Conservation (phyloP, 2,329 filamentous ascomycete species). For the Sporothrix euskadiensis region DNA sequence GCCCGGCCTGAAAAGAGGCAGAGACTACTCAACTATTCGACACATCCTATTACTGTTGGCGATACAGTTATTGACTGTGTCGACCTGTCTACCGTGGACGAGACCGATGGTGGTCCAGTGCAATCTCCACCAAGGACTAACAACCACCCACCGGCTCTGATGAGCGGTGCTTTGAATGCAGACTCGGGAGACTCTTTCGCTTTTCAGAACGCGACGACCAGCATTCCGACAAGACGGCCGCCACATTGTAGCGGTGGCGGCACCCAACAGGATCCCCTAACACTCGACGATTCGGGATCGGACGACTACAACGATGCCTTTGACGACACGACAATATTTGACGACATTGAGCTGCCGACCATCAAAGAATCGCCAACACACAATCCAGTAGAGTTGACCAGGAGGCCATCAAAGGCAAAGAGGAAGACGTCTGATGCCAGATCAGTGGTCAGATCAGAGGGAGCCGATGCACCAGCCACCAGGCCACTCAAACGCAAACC, state of each 20-base stretch:
- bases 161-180: background rate
- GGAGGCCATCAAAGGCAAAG: background rate
- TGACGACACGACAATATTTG: conserved; percentile 31
- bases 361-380: background rate
- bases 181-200: background rate
- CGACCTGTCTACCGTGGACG: conserved; percentile 27
- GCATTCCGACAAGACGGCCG: background rate
- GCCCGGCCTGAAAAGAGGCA: conserved; percentile 6
- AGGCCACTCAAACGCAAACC: background rate
- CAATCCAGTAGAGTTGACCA: background rate
- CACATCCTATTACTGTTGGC: conserved; percentile 1
- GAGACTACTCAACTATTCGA: background rate
- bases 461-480: background rate
- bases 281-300: conserved; percentile 15
- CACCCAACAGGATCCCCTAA: conserved; percentile 21
- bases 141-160: background rate
- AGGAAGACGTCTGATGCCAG: background rate
- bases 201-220: background rate
- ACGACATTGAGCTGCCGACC: conserved; percentile 25
- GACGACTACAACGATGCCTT: conserved; percentile 27
- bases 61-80: conserved; percentile 28
- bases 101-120: background rate
- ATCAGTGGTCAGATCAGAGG: background rate
- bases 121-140: background rate
- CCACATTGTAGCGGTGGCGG: conserved; percentile 15